Percentiles rank a stretch among this genome's conserved stretches.
phyloP scores from a whole-genome alignment of 257 asterid species.

The Jacaranda copaia region DNA sequence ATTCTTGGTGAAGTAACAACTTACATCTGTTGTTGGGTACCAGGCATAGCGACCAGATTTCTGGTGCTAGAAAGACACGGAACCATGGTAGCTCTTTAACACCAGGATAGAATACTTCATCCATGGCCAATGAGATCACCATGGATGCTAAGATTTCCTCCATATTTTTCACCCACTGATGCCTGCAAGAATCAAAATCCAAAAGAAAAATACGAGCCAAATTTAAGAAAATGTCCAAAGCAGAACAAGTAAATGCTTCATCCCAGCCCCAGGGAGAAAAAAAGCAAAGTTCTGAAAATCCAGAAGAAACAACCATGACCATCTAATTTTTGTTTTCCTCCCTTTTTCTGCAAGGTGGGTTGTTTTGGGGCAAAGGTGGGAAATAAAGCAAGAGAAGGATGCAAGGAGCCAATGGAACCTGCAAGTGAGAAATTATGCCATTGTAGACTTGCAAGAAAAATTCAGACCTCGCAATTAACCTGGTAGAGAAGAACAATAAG shows the following conservation, averaged over 20 bases:
- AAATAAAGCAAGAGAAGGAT: not conserved
- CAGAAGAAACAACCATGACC: not conserved
- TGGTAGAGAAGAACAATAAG: slow-evolving; percentile 39
- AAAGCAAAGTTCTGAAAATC: not conserved
- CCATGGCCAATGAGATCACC: slow-evolving; percentile 20
- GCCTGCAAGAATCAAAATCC: slow-evolving; percentile 54
- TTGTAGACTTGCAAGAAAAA: slow-evolving; percentile 59
- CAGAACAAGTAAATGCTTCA: slow-evolving; percentile 16
- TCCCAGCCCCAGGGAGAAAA: slow-evolving; percentile 10
- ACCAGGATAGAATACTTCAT: not conserved
- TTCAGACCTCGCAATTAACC: slow-evolving; percentile 74
- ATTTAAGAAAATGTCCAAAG: slow-evolving; percentile 10
- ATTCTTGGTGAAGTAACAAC: not conserved
- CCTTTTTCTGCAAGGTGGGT: not conserved
- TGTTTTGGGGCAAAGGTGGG: not conserved
- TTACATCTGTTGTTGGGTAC: slow-evolving; percentile 8
- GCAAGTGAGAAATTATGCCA: slow-evolving; percentile 72
- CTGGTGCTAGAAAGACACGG: not conserved
- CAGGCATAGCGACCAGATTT: slow-evolving; percentile 14
- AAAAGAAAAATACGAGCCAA: slow-evolving; percentile 21
- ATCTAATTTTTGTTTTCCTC: not conserved
- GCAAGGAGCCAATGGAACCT: slow-evolving; percentile 57
- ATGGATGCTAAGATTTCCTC: slow-evolving; percentile 69
- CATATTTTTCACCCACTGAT: slow-evolving; percentile 72
- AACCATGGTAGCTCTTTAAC: slow-evolving; percentile 20